Evolutionary conservation across 768 basidiomycete species (phyloP).

Genomic region (Boletus speciosus): DNA sequence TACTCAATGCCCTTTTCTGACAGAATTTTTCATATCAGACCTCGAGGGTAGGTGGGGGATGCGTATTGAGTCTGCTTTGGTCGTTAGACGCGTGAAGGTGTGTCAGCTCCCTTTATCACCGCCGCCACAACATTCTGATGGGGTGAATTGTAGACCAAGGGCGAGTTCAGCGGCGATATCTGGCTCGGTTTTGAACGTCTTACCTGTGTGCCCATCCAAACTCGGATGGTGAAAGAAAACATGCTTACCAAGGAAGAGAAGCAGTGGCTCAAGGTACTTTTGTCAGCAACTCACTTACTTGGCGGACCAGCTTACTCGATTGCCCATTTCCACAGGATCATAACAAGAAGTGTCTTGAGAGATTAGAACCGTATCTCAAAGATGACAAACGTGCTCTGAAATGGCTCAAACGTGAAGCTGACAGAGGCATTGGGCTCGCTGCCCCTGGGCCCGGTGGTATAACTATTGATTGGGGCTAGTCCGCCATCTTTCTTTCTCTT

Average conservation of each 20-base stretch:
- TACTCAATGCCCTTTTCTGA: conserved; percentile 15
- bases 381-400: conserved; percentile 78
- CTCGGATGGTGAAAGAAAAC: conserved; percentile 77
- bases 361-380: conserved; percentile 60
- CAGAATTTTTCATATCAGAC: conserved; percentile 41
- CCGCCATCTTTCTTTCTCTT: not conserved
- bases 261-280: conserved; percentile 71
- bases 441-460: conserved; percentile 62
- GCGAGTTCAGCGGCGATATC: conserved; percentile 63
- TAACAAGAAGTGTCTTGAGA: conserved; percentile 68
- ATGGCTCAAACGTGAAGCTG: conserved; percentile 76
- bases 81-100: conserved; percentile 60
- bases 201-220: conserved; percentile 93
- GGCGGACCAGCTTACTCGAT: conserved; percentile 1
- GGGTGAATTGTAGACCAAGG: conserved; percentile 51
- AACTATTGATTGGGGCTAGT: conserved; percentile 74
- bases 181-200: conserved; percentile 93
- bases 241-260: conserved; percentile 86
- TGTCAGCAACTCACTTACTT: conserved; percentile 15
- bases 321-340: conserved; percentile 55
- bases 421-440: conserved; percentile 72
- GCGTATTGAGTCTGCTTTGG: conserved; percentile 84
- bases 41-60: conserved; percentile 82
- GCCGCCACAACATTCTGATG: conserved; percentile 5
- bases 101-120: conserved; percentile 9